These are phyloP conservation scores for Pseudogymnoascus sp. DNA, from an alignment of 2,329 filamentous ascomycete genomes.

Conservation along the genomic window DNA sequence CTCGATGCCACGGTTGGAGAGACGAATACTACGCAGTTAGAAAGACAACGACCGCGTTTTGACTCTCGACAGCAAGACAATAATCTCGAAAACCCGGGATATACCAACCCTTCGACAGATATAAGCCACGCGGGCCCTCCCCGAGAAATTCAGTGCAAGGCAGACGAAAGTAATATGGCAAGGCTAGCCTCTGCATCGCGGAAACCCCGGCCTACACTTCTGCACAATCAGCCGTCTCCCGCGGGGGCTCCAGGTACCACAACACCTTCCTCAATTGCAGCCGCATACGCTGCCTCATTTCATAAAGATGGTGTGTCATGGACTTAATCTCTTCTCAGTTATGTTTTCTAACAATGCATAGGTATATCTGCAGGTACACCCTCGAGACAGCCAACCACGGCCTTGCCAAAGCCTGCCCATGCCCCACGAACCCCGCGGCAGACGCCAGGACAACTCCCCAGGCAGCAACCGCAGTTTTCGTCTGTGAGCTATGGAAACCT, in stretches of 20 bases:
- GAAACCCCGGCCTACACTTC: constrained; percentile 20
- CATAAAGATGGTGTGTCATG: background rate
- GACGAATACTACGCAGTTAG: background rate
- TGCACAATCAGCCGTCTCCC: constrained; percentile 9
- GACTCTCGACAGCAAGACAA: constrained; percentile 12
- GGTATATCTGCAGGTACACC: constrained; percentile 21
- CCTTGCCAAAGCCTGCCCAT: constrained; percentile 18
- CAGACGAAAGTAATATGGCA: constrained; percentile 23
- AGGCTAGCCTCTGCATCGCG: constrained; percentile 23
- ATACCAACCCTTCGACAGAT: constrained; percentile 21
- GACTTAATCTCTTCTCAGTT: background rate
- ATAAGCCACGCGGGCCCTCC: constrained; percentile 19
- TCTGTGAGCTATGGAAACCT: constrained; percentile 16
- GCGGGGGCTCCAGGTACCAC: constrained; percentile 17
- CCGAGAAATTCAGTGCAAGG: constrained; percentile 14
- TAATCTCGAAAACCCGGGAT: constrained; percentile 3
- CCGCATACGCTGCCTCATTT: background rate
- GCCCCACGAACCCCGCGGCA: constrained; percentile 23
- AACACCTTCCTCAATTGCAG: constrained; percentile 18
- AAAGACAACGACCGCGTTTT: constrained; percentile 8
- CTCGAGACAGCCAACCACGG: constrained; percentile 22
- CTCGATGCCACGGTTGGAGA: background rate
- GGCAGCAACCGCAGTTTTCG: constrained; percentile 11
- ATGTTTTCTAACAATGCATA: background rate
- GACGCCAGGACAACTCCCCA: constrained; percentile 26